phyloP scores from a whole-genome alignment of 805 yeast genomes.

The Starmera pachycereana region DNA sequence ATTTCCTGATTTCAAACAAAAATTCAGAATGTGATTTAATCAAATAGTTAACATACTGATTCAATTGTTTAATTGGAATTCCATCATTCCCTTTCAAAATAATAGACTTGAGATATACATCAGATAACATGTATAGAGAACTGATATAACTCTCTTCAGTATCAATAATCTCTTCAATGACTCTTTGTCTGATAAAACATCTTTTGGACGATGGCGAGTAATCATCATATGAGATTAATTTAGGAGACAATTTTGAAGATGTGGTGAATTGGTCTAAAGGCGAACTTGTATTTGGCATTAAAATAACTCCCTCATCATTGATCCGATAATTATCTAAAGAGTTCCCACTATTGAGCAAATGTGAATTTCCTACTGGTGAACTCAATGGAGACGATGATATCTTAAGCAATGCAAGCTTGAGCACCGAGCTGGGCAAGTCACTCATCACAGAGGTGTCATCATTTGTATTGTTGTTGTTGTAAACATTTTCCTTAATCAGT shows the following conservation, averaged over 20 bases:
- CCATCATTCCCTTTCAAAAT: slow-evolving; percentile 20
- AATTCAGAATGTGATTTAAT: slow-evolving; percentile 23
- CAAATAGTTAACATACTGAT: slow-evolving; percentile 20
- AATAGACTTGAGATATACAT: slow-evolving; percentile 32
- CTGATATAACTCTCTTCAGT: slow-evolving; percentile 40
- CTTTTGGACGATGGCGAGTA: slow-evolving; percentile 11
- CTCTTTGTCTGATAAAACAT: slow-evolving; percentile 15
- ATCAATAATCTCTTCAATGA: slow-evolving; percentile 35
- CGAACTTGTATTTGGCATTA: neutral
- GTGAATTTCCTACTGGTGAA: neutral
- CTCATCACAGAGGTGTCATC: neutral
- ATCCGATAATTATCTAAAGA: too few relatives aligned
- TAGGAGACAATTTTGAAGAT: slow-evolving; percentile 13
- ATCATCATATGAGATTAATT: slow-evolving; percentile 1
- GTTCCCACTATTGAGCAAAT: too few relatives aligned
- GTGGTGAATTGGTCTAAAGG: slow-evolving; percentile 2
- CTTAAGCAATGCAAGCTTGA: slow-evolving; percentile 4
- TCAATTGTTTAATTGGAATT: slow-evolving; percentile 25
- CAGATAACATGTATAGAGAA: slow-evolving; percentile 31
- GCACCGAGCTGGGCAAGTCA: slow-evolving; percentile 6
- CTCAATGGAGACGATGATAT: slow-evolving; percentile 3
- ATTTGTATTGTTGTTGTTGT: neutral
- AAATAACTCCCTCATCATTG: neutral
- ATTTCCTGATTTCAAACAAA: slow-evolving; percentile 15
- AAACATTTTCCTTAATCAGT: neutral